Evolutionary conservation across 2,329 filamentous ascomycete genomes (phyloP), one percentile per base, ranked within the genome.

Genomic region (Stachybotrys elegans): DNA sequence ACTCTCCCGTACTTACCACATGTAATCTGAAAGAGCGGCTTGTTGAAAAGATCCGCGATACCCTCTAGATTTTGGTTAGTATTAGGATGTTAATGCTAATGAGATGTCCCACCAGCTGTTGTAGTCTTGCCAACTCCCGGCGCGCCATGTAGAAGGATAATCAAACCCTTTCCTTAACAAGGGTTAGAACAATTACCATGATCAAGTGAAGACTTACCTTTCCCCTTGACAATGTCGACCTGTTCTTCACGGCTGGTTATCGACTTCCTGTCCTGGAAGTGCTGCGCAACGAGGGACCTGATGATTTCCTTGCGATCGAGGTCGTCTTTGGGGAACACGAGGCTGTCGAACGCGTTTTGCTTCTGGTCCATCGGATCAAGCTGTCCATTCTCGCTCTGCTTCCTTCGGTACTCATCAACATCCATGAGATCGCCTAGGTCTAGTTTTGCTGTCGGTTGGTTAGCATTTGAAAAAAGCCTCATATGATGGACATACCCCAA

Each of bases 221-320:
- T 67, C 1, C 61, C 61, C 3, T 43, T 46, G 1, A 66, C 54
- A 11, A 64, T 51, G 17, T 66, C 62, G 12, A 51, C 45, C 19
- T 58, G 53, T 0, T 58, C 57, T 34, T 34, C 14, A 8, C 31
- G 7, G 1, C 40, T 32, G 5, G 45, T 22, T 0, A 25, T 29
- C 7, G 20, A 49, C 9, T 51, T 32, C 32, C 51, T 62, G 42
- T 60, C 48, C 14, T 56, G 52, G 23, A 60, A 64, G 37, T 66
- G 61, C 44, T 63, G 57, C 4, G 54, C 40, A 3, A 66, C 46
- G 1, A 67, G 48, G 0, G 58, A 60, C 16, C 45, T 14, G 1
- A 66, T 47, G 50, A 66, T 62, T 1, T 43, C 27, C 25, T 57
- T 52, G 22, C 65, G 31, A 57, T 0, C 56, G 52, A 0, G 40